Base-by-base conservation (phyloP, 2,329 filamentous ascomycete genomes). In the Tolypocladium inflatum region DNA sequence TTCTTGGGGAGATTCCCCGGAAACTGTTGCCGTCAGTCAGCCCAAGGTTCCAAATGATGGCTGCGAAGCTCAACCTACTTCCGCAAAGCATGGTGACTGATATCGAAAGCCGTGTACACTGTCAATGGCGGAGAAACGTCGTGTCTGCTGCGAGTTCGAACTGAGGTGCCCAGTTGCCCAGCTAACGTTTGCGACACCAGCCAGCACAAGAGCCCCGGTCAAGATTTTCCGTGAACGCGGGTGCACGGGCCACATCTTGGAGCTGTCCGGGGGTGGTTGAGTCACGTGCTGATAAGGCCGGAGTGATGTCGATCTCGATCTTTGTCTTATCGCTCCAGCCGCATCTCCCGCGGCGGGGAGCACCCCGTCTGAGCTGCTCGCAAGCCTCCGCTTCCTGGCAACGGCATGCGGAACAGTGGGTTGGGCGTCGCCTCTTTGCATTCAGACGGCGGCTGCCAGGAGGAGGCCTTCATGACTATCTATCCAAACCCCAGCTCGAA, bases 1-100 rank as follows among this genome's bases (percentile, higher is more conserved):
- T 76, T 91, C 88, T 78, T 96, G 89, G 64, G 94, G 93, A 77
- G 91, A 87, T 83, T 97, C 93, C 77, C 94, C 94, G 62, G 94
- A 99, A 75, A 99, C 93, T 96, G 69, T 60, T 50, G 19, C 15
- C 54, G 35, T 41, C 33, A 13, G 61, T 65, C 61, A 61, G 66
- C 63, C 53, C 7, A 23, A 19, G 6, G 30, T 10, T 11, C 9
- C 6, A 3, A 39, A 17, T 17, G 6, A 39, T 7, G 39, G 17
- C 9, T 4, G 9, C 8, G 17, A 8, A 17, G 39, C 8, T 8
- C 0, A 59, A 67, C 74, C 68, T 69, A 77, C 76, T 80, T 76
- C 71, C 73, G 56, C 78, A 80, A 68, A 80, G 71, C 78, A 80
- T 80, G 61, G 65, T 67, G 68, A 70, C 67, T 62, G 63, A 57